phyloP scores from a whole-genome alignment of 108 stramenopile genomes.

The Cyclotella distinguenda region DNA sequence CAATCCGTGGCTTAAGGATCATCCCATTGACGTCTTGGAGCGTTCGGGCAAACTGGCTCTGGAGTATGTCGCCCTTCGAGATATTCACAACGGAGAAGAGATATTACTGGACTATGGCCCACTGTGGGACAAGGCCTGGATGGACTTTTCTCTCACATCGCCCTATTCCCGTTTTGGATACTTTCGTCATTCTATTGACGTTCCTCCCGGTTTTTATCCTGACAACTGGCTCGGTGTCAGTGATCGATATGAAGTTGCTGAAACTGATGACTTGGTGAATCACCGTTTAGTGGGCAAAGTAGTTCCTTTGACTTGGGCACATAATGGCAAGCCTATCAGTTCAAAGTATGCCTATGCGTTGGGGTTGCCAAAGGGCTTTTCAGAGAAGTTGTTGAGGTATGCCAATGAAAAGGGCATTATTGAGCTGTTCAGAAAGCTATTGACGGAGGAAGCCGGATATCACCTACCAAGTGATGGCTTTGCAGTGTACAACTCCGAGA shows the following conservation, averaged over 20 bases:
- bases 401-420: constrained; percentile 30
- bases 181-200: constrained; percentile 47
- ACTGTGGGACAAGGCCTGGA: constrained; percentile 73
- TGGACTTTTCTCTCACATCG: constrained; percentile 33
- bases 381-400: constrained; percentile 39
- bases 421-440: constrained; percentile 35
- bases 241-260: constrained; percentile 45
- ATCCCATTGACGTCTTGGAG: constrained; percentile 43
- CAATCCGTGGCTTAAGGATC: constrained; percentile 34
- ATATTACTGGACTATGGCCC: constrained; percentile 71
- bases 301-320: constrained; percentile 40
- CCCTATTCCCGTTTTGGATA: constrained; percentile 40
- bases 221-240: constrained; percentile 42
- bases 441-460: constrained; percentile 39
- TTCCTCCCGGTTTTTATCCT: constrained; percentile 40
- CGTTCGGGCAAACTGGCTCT: constrained; percentile 48
- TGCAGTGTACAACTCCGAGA: constrained; percentile 24
- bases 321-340: constrained; percentile 43
- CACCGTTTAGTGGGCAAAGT: constrained; percentile 30
- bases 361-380: constrained; percentile 43
- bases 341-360: constrained; percentile 48
- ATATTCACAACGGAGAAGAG: constrained; percentile 68
- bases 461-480: constrained; percentile 41
- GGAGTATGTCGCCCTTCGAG: constrained; percentile 65
- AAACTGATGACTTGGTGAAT: constrained; percentile 39